Conservation (phyloP, 768 basidiomycete genomes). For the Strobilomyces dryophilus region DNA sequence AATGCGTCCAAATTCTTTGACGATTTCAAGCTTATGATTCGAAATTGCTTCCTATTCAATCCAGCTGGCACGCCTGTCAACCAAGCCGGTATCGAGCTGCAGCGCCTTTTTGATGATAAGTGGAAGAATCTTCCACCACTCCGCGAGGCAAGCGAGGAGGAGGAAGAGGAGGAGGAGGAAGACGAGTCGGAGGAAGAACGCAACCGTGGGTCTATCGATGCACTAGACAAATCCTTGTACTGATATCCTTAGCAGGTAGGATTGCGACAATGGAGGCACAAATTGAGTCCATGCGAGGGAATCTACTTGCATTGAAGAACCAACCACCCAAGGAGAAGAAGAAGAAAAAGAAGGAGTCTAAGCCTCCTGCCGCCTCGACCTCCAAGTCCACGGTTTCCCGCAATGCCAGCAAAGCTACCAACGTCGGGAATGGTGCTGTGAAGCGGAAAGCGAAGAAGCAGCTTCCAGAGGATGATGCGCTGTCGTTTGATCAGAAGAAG, state of each 20-base stretch:
- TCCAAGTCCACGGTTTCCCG: constrained; percentile 55
- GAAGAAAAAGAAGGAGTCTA: constrained; percentile 64
- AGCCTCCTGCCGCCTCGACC: constrained; percentile 54
- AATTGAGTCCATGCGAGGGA: constrained; percentile 72
- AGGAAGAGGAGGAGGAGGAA: constrained; percentile 62
- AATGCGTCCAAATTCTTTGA: constrained; percentile 79
- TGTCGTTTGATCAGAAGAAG: constrained; percentile 97
- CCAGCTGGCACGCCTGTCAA: constrained; percentile 85
- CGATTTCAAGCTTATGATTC: constrained; percentile 93
- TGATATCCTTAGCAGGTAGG: constrained; percentile 44
- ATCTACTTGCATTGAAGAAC: constrained; percentile 59
- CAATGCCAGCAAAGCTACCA: constrained; percentile 42
- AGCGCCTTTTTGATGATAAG: constrained; percentile 87
- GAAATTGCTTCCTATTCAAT: constrained; percentile 92
- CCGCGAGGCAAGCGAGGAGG: constrained; percentile 50
- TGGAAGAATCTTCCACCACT: constrained; percentile 76
- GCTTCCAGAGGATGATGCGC: constrained; percentile 70
- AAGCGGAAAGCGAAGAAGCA: constrained; percentile 65
- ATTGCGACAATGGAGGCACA: constrained; percentile 78
- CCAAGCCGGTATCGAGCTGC: constrained; percentile 79
- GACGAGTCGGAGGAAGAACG: constrained; percentile 67
- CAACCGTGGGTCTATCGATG: constrained; percentile 45
- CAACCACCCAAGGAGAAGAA: constrained; percentile 61
- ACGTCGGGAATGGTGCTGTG: constrained; percentile 39
- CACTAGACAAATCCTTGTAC: constrained; percentile 1